Evolutionary conservation across 441 rosid genomes (phyloP), one percentile per base, ranked within the genome.

Genomic region (Adansonia rubrostipa): DNA sequence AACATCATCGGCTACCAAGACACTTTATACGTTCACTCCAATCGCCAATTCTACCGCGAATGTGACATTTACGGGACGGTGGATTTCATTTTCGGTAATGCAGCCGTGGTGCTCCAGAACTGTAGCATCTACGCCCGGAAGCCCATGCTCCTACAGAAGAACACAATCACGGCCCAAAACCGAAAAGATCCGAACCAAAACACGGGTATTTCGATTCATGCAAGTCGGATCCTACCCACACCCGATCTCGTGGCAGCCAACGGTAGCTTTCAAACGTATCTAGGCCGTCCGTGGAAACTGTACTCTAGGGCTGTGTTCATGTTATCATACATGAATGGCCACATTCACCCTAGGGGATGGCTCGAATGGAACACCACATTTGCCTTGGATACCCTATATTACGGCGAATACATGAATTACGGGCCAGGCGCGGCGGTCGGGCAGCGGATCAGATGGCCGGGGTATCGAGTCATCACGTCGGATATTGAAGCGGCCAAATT

Each of bases 241-340:
- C 0, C 85, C 0, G 98, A 93, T 36, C 93, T 96, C 1, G 82
- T 81, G 33, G 82, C 89, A 0, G 73, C 89, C 0, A 88, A 88
- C 6, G 89, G 86, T 2, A 88, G 81, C 81, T 87, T 77, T 80
- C 85, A 88, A 3, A 96, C 98, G 0, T 96, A 89, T 63, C 87
- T 96, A 0, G 99, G 99, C n/a, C 92, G 99, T 14, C 99, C 99
- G 2, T 96, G 99, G 99, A 96, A 94, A 77, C 40, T 85, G 5
- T 96, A 92, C 78, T 94, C 99, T 0, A 87, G 98, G 56, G 79
- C 79, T 15, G 97, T 96, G 24, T 86, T 85, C 87, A 86, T 96
- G 98, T 50, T 91, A 77, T 84, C 97, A 0, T 90, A 83, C 87
- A 86, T 96, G 84, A 95, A 93, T 0, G 92, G 87, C 42, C 99